Percentiles rank a stretch among this genome's conserved stretches.
phyloP scores from a whole-genome alignment of 2,329 filamentous ascomycete genomes.

The Fusarium sulawesiense region DNA sequence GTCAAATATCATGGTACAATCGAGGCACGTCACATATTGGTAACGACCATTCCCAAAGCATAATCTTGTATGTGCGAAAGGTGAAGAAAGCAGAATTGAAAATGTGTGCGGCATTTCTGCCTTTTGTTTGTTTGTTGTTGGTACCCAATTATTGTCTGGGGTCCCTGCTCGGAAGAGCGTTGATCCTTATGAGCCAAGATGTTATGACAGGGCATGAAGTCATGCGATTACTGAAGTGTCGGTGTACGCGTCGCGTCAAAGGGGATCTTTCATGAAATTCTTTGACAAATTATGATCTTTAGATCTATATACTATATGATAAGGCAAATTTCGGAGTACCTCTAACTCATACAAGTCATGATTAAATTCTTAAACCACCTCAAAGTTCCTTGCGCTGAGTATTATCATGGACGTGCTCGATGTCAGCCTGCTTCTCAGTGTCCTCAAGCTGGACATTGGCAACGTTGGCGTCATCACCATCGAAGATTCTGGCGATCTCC shows the following conservation, averaged over 20 bases:
- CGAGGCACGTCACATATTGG: neutral
- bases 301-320: neutral
- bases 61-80: accelerated
- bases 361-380: neutral
- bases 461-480: slow-evolving; percentile 65
- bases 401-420: slow-evolving; percentile 5
- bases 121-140: neutral
- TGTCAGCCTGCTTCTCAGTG: slow-evolving; percentile 16
- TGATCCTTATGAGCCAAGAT: slow-evolving; percentile 7
- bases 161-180: slow-evolving; percentile 2
- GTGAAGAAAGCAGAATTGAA: neutral
- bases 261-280: accelerated
- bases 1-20: neutral
- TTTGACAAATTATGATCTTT: neutral
- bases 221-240: neutral
- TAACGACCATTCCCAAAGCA: neutral
- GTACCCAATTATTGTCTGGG: slow-evolving; percentile 4
- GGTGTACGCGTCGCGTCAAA: neutral
- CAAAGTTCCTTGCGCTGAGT: slow-evolving; percentile 8
- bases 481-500: slow-evolving; percentile 71
- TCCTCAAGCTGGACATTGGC: slow-evolving; percentile 4
- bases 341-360: neutral
- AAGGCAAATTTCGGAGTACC: neutral
- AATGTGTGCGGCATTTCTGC: neutral
- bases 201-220: neutral